Evolutionary conservation across 148 eudicot genomes (phyloP).

Genomic region (Silene latifolia): DNA sequence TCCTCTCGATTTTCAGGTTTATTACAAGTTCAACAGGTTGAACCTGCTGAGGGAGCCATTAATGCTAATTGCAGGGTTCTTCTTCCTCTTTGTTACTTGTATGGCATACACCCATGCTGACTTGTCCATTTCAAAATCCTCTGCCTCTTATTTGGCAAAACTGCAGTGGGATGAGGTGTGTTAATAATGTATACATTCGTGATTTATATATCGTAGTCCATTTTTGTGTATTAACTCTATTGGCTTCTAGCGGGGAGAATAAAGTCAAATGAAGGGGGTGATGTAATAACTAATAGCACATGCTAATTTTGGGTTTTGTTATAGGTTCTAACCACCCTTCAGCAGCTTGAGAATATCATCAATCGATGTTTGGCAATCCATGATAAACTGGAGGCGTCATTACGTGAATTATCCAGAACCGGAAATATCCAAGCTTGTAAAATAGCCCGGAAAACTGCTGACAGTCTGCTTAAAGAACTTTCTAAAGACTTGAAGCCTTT

Average conservation of each 20-base stretch:
- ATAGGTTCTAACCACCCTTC: conserved; percentile 71
- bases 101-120: conserved; percentile 79
- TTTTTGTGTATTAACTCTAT: neutral
- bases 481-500: conserved; percentile 80
- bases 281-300: neutral
- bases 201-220: neutral
- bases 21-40: conserved; percentile 79
- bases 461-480: conserved; percentile 69
- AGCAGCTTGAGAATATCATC: conserved; percentile 64
- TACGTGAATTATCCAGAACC: conserved; percentile 78
- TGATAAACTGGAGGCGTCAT: conserved; percentile 77
- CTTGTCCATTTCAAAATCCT: conserved; percentile 86
- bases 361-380: conserved; percentile 55
- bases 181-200: neutral
- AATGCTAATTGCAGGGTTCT: conserved; percentile 85
- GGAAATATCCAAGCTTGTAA: conserved; percentile 90
- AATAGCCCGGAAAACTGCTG: conserved; percentile 73
- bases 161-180: conserved; percentile 96
- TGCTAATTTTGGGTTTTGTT: conserved; percentile 21
- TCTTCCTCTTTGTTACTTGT: conserved; percentile 79
- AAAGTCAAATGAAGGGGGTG: neutral
- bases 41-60: conserved; percentile 82
- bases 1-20: conserved; percentile 53
- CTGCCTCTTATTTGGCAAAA: conserved; percentile 85
- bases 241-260: neutral